A percentile compares a stretch with the other conserved stretches of the same genome.
Conservation (phyloP, 192 early-diverging fungal genomes). For the Phlyctochytrium planicorne region DNA sequence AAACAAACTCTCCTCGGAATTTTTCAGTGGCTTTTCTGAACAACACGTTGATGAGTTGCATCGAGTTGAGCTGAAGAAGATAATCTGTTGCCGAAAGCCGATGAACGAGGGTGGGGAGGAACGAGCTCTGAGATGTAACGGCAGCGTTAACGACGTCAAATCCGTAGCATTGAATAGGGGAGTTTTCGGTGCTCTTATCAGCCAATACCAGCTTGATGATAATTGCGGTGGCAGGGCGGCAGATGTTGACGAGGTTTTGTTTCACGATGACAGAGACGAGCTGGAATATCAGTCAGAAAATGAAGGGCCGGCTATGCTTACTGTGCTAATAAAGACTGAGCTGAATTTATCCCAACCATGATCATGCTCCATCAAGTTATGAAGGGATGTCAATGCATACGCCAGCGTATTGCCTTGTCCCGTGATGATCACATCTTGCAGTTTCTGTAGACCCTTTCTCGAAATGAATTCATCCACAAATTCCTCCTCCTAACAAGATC, state of each 20-base stretch:
- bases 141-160: constrained; percentile 54
- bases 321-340: constrained; percentile 50
- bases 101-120: constrained; percentile 53
- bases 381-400: constrained; percentile 65
- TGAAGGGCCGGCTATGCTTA: constrained; percentile 7
- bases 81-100: constrained; percentile 62
- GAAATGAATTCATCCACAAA: constrained; percentile 64
- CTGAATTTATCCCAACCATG: constrained; percentile 58
- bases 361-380: constrained; percentile 67
- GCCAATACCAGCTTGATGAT: constrained; percentile 62
- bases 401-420: constrained; percentile 65
- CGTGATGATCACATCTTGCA: constrained; percentile 61
- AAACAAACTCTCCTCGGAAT: constrained; percentile 43
- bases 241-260: constrained; percentile 68
- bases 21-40: constrained; percentile 61
- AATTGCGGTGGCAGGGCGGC: constrained; percentile 69
- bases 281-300: constrained; percentile 13
- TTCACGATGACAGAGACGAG: constrained; percentile 57
- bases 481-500: constrained; percentile 52
- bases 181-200: constrained; percentile 29
- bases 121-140: constrained; percentile 44
- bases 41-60: constrained; percentile 62
- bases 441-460: constrained; percentile 50
- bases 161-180: constrained; percentile 45
- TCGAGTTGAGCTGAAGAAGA: constrained; percentile 60